Evolutionary conservation across 1,284 basidiomycete species (phyloP).

Genomic region (Microstroma glucosiphilum): DNA sequence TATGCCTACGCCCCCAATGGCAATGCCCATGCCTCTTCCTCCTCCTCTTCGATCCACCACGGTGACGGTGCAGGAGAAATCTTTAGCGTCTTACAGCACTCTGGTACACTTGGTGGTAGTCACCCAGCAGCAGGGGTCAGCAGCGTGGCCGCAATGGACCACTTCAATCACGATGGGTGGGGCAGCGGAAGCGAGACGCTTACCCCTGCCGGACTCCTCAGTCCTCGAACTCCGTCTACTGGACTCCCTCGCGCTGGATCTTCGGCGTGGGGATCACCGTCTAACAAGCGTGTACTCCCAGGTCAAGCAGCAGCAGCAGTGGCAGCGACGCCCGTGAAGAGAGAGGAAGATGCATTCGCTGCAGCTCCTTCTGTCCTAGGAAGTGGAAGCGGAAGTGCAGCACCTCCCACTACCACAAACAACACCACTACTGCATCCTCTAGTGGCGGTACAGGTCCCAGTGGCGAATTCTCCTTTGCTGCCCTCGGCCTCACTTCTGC

Average conservation of each 20-base stretch:
- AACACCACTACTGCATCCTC: too few relatives aligned
- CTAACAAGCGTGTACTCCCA: too few relatives aligned
- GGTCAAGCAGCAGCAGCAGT: too few relatives aligned
- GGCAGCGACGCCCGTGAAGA: background rate
- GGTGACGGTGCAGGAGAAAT: slow-evolving; percentile 56
- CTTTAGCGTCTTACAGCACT: slow-evolving; percentile 63
- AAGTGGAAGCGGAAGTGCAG: background rate
- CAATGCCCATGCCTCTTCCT: background rate
- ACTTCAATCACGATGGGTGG: slow-evolving; percentile 1
- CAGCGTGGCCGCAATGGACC: background rate
- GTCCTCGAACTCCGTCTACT: background rate
- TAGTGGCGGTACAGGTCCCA: too few relatives aligned
- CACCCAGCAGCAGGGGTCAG: background rate
- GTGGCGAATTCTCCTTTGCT: background rate
- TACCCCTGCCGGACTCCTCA: slow-evolving; percentile 3
- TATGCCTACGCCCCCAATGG: slow-evolving; percentile 57
- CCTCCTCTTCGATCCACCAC: slow-evolving; percentile 60
- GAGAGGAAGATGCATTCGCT: background rate
- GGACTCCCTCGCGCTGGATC: background rate
- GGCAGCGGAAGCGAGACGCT: background rate
- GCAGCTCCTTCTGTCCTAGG: background rate
- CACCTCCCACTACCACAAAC: background rate
- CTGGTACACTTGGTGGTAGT: slow-evolving; percentile 7
- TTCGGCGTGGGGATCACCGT: too few relatives aligned
- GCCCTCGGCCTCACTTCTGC: slow-evolving; percentile 4